Base-by-base conservation (phyloP, 352 stramenopile species). In the Phytopythium sindhum region DNA sequence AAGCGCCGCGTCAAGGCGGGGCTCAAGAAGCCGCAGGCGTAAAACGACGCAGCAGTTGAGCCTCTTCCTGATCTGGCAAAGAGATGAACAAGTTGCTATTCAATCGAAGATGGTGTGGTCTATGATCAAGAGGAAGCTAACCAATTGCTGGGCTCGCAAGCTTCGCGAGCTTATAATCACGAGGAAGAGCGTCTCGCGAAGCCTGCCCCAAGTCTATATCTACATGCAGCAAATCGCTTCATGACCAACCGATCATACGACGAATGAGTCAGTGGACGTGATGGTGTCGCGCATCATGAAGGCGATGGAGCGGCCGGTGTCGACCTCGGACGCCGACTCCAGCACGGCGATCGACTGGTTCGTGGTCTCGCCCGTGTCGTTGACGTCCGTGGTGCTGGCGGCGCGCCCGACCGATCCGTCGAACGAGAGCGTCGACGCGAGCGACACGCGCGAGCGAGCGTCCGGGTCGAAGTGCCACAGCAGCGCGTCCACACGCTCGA, bases 1-100 rank as follows among this genome's bases (percentile, higher is more conserved):
- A 92, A 90, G 63, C 26, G 57, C 23, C 81, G 84, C 17, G 51
- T 90, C 37, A 89, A 92, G 70, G 77, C 70, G 47, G 70, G 73
- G 63, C 68, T 92, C 23, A 81, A 87, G 67, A 74, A 76, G 55
- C 53, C 63, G 10, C 54, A 72, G 29, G 23, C 41, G 23, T 45
- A 72, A 54, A 50, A 10, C 4, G 5, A 10, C 33, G 14, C 14
- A 3, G n/a, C 29, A 7, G 19, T 17, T 8, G 11, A 31, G 10
- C 3, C 15, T 28, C 19, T 37, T 24, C 37, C 12, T 29, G 17
- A 12, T 58, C 33, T 39, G 3, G 14, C 33, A 11, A 39, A 48
- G 51, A 37, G 28, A 52, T 10, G 24, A 53, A 53, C 47, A 53
- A 31, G 23, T 9, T 53, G 47, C 1, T n/a, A 33, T 53, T 53